phyloP scores from a whole-genome alignment of 257 asterid genomes.

The Schizonepeta tenuifolia region DNA sequence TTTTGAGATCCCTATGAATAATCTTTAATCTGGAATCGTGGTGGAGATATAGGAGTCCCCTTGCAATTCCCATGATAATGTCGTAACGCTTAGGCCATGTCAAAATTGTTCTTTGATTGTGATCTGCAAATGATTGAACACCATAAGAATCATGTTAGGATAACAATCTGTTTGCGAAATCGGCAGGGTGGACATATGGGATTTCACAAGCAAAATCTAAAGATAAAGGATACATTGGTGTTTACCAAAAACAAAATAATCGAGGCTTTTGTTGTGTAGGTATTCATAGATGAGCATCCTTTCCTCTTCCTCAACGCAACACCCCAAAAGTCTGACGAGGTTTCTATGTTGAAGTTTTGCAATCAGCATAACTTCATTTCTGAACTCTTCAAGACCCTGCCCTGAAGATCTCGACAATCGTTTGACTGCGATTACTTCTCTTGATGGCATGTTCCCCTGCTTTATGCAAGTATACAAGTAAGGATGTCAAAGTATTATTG shows the following conservation, averaged over 20 bases:
- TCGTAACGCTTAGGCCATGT: slow-evolving; percentile 46
- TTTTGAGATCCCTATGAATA: slow-evolving; percentile 49
- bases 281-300: slow-evolving; percentile 52
- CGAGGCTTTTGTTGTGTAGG: slow-evolving; percentile 47
- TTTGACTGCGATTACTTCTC: slow-evolving; percentile 50
- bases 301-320: slow-evolving; percentile 47
- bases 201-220: not conserved
- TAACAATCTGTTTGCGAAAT: not conserved
- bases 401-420: slow-evolving; percentile 44
- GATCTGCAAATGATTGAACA: slow-evolving; percentile 32
- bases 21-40: slow-evolving; percentile 48
- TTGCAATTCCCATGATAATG: slow-evolving; percentile 43
- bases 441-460: slow-evolving; percentile 36
- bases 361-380: slow-evolving; percentile 40
- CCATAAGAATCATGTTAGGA: not conserved
- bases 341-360: slow-evolving; percentile 53
- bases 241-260: slow-evolving; percentile 30
- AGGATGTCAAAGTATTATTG: not conserved
- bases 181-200: not conserved
- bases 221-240: not conserved
- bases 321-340: slow-evolving; percentile 52
- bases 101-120: slow-evolving; percentile 21
- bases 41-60: slow-evolving; percentile 51
- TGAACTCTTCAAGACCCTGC: slow-evolving; percentile 47
- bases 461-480: not conserved